phyloP scores from a whole-genome alignment of 345 rosid species.

The Syzygium grande region DNA sequence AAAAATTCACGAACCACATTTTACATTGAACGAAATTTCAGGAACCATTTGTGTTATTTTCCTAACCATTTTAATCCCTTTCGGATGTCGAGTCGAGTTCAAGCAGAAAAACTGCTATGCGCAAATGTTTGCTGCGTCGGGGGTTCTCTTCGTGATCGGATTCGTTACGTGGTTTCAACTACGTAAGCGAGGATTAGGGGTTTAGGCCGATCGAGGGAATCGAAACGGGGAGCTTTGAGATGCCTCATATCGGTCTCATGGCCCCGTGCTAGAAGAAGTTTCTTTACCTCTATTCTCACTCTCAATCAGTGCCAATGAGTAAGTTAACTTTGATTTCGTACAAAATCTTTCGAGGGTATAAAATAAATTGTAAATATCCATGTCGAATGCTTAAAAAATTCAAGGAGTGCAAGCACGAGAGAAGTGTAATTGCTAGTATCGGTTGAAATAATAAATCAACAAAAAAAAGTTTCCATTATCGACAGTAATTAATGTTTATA shows the following conservation, averaged over 20 bases:
- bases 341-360: neutral
- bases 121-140: neutral
- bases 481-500: neutral
- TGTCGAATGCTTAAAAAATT: neutral
- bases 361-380: neutral
- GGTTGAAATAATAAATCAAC: neutral
- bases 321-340: neutral
- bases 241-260: neutral
- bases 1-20: accelerated
- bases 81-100: neutral
- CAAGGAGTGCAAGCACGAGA: neutral
- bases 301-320: neutral
- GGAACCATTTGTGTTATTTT: no score
- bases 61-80: neutral
- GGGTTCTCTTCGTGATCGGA: neutral
- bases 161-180: neutral
- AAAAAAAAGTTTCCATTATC: accelerated
- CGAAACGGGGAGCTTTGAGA: neutral
- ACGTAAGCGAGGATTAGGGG: neutral
- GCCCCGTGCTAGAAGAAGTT: neutral
- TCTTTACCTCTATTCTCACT: neutral
- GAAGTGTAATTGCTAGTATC: neutral
- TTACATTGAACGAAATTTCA: no score
- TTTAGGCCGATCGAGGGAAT: neutral
- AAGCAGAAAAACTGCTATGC: accelerated